A percentile compares a stretch with the other conserved stretches of the same genome.
Evolutionary conservation across 139 green algal genomes (phyloP).

Genomic region (Eudorina sp.): DNA sequence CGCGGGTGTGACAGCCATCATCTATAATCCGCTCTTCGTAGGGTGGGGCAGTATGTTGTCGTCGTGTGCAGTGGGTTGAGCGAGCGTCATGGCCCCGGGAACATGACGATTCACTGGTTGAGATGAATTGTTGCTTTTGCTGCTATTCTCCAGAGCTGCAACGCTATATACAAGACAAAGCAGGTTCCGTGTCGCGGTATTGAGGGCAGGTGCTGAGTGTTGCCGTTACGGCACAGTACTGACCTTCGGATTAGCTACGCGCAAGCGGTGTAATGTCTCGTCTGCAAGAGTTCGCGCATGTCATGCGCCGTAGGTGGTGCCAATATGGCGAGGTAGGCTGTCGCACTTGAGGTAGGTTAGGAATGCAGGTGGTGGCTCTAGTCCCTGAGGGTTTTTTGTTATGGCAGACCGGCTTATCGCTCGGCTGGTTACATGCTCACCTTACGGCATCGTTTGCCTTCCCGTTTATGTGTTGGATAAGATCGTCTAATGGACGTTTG

Average conservation of each 20-base stretch:
- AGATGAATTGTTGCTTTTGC: not conserved
- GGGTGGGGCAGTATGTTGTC: not conserved
- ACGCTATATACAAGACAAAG: constrained; percentile 30
- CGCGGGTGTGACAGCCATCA: not conserved
- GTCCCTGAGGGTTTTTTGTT: no score
- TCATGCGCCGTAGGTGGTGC: constrained; percentile 4
- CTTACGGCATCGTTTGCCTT: no score
- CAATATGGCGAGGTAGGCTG: not conserved
- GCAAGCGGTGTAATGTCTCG: not conserved
- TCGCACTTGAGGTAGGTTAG: not conserved
- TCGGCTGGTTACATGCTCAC: not conserved
- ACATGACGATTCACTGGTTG: not conserved
- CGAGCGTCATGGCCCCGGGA: not conserved
- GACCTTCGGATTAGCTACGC: not conserved
- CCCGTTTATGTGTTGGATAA: no score
- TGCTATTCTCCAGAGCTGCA: constrained; percentile 25
- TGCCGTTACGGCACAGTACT: not conserved
- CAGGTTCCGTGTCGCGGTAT: constrained; percentile 19
- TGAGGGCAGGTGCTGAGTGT: constrained; percentile 1
- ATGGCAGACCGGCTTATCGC: not conserved
- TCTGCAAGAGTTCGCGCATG: constrained; percentile 16
- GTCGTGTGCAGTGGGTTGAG: not conserved
- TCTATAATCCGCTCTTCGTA: no score
- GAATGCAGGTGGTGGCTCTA: constrained; percentile 24
- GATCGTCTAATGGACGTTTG: no score